Percentiles rank a stretch among this genome's conserved stretches.
Evolutionary conservation across 2,329 filamentous ascomycete genomes (phyloP).

Genomic region (Fusarium sarcochroum): DNA sequence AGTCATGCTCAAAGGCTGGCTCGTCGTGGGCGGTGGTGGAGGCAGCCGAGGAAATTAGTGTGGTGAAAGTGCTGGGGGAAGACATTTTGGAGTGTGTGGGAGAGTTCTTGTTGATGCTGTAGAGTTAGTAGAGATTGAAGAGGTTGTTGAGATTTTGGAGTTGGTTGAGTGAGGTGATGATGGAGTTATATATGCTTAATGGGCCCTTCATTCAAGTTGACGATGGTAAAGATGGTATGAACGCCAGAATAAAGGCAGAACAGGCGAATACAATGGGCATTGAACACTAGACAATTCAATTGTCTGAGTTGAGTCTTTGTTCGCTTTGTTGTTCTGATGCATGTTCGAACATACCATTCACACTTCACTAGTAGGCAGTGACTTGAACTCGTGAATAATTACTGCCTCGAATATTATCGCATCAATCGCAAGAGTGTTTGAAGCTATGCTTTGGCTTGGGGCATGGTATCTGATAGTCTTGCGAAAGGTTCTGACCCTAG

Average conservation of each 20-base stretch:
- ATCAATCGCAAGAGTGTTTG: too few species aligned
- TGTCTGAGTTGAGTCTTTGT: neutral
- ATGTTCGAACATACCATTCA: neutral
- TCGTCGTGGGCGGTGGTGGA: neutral
- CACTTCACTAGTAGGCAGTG: neutral
- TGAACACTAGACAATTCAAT: neutral
- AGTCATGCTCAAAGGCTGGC: neutral
- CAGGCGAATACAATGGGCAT: neutral
- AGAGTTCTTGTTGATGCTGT: neutral
- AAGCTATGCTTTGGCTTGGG: too few species aligned
- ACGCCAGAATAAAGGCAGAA: neutral
- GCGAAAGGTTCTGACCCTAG: too few species aligned
- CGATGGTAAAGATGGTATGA: too few species aligned
- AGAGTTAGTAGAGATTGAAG: neutral
- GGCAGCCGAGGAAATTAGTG: neutral
- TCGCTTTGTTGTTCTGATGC: neutral
- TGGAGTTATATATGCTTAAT: neutral
- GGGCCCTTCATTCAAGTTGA: neutral
- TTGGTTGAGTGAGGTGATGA: neutral
- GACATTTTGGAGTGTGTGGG: conserved; percentile 12
- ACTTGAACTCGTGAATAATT: too few species aligned
- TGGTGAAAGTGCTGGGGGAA: conserved; percentile 14
- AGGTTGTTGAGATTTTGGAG: neutral
- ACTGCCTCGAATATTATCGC: too few species aligned
- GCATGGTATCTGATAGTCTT: too few species aligned